Percentiles rank a stretch among this genome's conserved stretches.
Evolutionary conservation across 352 stramenopile species (phyloP).

Genomic region (Pythium dissimile): DNA sequence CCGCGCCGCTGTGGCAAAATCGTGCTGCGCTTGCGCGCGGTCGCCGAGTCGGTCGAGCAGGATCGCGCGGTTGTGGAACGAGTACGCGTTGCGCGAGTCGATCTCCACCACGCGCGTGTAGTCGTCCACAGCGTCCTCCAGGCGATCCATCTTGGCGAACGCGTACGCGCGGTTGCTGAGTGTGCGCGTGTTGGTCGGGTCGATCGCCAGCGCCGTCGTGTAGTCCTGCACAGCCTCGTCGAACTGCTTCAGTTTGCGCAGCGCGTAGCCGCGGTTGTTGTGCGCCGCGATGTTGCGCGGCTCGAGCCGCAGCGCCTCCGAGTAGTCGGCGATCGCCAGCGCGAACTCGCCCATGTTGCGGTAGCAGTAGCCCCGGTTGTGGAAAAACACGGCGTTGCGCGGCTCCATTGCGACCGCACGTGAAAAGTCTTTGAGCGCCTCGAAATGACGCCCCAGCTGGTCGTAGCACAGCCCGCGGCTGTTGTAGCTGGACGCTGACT

Average conservation of each 20-base stretch:
- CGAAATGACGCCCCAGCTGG: slow-evolving; percentile 51
- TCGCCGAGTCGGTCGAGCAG: slow-evolving; percentile 71
- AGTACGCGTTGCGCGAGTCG: slow-evolving; percentile 75
- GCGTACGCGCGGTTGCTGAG: slow-evolving; percentile 86
- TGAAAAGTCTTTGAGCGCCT: slow-evolving; percentile 76
- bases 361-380: slow-evolving; percentile 86
- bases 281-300: slow-evolving; percentile 70
- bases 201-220: slow-evolving; percentile 57
- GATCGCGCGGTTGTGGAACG: slow-evolving; percentile 84
- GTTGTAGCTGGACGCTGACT: slow-evolving; percentile 75
- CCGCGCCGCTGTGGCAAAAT: slow-evolving; percentile 30
- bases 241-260: slow-evolving; percentile 68
- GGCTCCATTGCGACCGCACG: slow-evolving; percentile 62
- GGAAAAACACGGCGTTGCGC: slow-evolving; percentile 70
- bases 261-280: slow-evolving; percentile 84
- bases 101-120: slow-evolving; percentile 73
- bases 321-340: slow-evolving; percentile 66
- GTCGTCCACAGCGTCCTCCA: slow-evolving; percentile 62
- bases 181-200: slow-evolving; percentile 74
- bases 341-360: slow-evolving; percentile 77
- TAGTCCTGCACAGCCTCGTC: slow-evolving; percentile 76
- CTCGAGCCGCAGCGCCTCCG: slow-evolving; percentile 54
- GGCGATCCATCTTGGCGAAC: slow-evolving; percentile 74
- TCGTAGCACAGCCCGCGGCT: slow-evolving; percentile 75
- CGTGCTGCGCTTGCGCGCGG: slow-evolving; percentile 26